A percentile compares a stretch with the other conserved stretches of the same genome.
Evolutionary conservation across 805 yeast species (phyloP).

Genomic region (Metschnikowia borealis): DNA sequence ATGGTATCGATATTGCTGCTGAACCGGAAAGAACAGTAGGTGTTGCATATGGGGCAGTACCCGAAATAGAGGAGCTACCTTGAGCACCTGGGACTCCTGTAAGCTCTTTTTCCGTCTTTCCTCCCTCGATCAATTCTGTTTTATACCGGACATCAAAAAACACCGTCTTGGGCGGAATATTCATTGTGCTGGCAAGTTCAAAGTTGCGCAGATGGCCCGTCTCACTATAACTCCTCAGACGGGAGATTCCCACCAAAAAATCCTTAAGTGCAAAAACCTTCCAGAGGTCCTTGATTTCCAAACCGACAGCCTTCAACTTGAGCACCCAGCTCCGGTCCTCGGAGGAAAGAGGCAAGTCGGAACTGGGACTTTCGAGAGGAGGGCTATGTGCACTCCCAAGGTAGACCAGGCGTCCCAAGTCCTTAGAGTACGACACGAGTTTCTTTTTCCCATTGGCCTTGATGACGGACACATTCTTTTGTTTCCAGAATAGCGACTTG

Average conservation of each 20-base stretch:
- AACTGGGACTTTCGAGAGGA: background rate
- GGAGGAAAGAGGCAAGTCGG: conserved; percentile 42
- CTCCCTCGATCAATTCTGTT: conserved; percentile 20
- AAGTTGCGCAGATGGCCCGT: conserved; percentile 14
- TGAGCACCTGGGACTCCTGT: too few relatives aligned
- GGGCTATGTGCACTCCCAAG: conserved; percentile 17
- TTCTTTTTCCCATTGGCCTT: conserved; percentile 17
- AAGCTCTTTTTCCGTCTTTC: too few relatives aligned
- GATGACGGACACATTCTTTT: conserved; percentile 21
- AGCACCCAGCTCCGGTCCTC: conserved; percentile 74
- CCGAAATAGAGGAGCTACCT: too few relatives aligned
- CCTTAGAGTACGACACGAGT: conserved; percentile 28
- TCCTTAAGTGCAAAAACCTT: conserved; percentile 69
- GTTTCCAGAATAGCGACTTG: conserved; percentile 79
- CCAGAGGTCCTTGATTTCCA: conserved; percentile 74
- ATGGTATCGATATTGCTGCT: too few relatives aligned
- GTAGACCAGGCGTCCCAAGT: conserved; percentile 36
- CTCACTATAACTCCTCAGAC: conserved; percentile 8
- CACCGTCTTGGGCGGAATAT: conserved; percentile 30
- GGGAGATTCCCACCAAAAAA: conserved; percentile 47
- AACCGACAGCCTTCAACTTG: conserved; percentile 67
- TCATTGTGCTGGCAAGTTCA: conserved; percentile 16
- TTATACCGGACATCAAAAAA: conserved; percentile 38
- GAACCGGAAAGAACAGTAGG: too few relatives aligned
- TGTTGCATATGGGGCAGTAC: too few relatives aligned